Base-by-base conservation (phyloP, 306 rosid genomes). In the Glycine soja region DNA sequence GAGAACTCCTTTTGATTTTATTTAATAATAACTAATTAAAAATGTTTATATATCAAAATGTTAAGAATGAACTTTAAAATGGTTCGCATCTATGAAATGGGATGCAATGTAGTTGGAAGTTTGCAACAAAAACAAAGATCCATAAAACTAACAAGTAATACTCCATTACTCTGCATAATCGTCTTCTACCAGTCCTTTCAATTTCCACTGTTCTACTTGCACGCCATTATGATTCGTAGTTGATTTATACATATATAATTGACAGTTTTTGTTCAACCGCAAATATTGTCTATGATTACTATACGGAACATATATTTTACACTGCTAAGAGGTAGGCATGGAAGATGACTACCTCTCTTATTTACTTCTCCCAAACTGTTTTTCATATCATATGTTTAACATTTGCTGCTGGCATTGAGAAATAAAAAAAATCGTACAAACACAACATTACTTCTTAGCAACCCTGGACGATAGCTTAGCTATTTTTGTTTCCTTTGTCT, bases 281-380 rank as follows among this genome's bases (percentile, higher is more conserved):
- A 43, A 54, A 32, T 7, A 73, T 63, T 32, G 61, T 81, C 51
- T 50, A 58, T 46, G 11, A 52, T 56, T 16, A 62, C 14, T 74
- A 68, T 11, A 34, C n/a, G 13, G 14, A 75, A 69, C 46, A 76
- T 36, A 78, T 53, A 47, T 38, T 48, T 79, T 74, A 87, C 81
- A 83, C 77, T 51, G 66, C 75, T 64, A 77, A 63, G 48, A 81
- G 72, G 62, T 53, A 77, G 76, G 64, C 77, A 74, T 48, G 52
- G 14, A 76, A 81, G 85, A 87, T 85, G 88, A 73, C 68, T 54
- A 48, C 79, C 72, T 79, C 82, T 73, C 70, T 85, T 84, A 67
- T 80, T 87, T 81, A 61, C 71, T 77, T 82, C 79, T 64, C 81
- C 61, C 77, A 64, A 69, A 54, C 73, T 64, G 24, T 68, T 61